Conservation (phyloP, 805 yeast genomes). For the Grigorovia yakushimaensis region DNA sequence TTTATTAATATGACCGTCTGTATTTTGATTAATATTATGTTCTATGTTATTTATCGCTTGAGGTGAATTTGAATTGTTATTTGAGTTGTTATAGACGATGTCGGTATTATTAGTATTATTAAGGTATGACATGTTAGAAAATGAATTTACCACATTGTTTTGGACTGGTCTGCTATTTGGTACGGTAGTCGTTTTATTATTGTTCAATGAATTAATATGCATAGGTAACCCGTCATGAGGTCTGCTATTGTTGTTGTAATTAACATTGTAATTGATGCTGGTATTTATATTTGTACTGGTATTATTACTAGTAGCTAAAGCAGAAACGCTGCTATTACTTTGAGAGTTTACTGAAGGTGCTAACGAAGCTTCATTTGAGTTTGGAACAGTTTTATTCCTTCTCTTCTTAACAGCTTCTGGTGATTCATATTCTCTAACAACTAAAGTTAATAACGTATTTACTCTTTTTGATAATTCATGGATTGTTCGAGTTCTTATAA, state of each 20-base stretch:
- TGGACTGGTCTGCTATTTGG: not conserved
- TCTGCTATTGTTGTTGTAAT: not conserved
- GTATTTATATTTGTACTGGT: not conserved
- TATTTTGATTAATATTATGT: not conserved
- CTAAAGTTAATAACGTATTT: slow-evolving; percentile 54
- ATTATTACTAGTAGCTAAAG: not conserved
- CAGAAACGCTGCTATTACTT: slow-evolving; percentile 3
- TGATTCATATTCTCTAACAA: slow-evolving; percentile 61
- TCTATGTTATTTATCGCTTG: not conserved
- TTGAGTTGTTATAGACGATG: not conserved
- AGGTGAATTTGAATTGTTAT: too few species aligned
- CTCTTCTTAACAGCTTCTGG: slow-evolving; percentile 46
- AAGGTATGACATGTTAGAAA: not conserved
- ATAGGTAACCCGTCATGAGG: too few species aligned
- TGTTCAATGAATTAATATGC: too few species aligned
- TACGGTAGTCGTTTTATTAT: too few species aligned
- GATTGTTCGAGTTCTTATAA: slow-evolving; percentile 56
- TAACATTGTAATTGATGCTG: not conserved
- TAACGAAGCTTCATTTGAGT: slow-evolving; percentile 13
- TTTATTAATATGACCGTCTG: slow-evolving; percentile 9
- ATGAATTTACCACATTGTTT: not conserved
- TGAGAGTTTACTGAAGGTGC: slow-evolving; percentile 4
- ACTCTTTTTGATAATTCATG: slow-evolving; percentile 65
- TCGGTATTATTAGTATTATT: not conserved
- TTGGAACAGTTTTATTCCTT: slow-evolving; percentile 15